Evolutionary conservation across 257 asterid species (phyloP).

Genomic region (Solanum habrochaites): DNA sequence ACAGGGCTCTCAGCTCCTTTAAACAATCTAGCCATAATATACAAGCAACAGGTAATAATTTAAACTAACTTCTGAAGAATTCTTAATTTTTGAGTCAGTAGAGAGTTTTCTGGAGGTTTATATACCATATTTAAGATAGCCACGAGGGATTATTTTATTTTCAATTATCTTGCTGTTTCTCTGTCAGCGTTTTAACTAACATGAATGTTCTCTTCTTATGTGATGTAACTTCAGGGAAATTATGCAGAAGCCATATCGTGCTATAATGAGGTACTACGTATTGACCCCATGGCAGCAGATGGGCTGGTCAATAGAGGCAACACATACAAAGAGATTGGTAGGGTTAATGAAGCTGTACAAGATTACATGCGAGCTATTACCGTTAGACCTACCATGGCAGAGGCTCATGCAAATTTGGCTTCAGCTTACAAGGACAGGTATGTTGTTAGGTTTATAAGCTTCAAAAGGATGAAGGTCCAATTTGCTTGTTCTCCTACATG

Average conservation of each 20-base stretch:
- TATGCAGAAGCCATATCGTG: conserved; percentile 94
- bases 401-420: conserved; percentile 99
- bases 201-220: background rate
- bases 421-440: conserved; percentile 98
- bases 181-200: background rate
- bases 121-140: background rate
- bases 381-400: conserved; percentile 93
- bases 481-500: background rate
- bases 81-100: background rate
- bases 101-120: background rate
- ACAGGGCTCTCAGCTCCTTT: conserved; percentile 97
- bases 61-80: background rate
- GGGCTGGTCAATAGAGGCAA: conserved; percentile 99
- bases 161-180: background rate
- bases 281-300: conserved; percentile 95
- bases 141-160: background rate
- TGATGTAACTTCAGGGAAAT: conserved; percentile 55
- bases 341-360: conserved; percentile 90
- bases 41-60: conserved; percentile 77
- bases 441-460: background rate
- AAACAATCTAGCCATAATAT: conserved; percentile 84
- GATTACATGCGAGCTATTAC: conserved; percentile 80
- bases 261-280: conserved; percentile 89
- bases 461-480: background rate
- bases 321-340: conserved; percentile 91